Evolutionary conservation across 192 early-diverging fungal genomes (phyloP).

Genomic region (Coemansia sp.): DNA sequence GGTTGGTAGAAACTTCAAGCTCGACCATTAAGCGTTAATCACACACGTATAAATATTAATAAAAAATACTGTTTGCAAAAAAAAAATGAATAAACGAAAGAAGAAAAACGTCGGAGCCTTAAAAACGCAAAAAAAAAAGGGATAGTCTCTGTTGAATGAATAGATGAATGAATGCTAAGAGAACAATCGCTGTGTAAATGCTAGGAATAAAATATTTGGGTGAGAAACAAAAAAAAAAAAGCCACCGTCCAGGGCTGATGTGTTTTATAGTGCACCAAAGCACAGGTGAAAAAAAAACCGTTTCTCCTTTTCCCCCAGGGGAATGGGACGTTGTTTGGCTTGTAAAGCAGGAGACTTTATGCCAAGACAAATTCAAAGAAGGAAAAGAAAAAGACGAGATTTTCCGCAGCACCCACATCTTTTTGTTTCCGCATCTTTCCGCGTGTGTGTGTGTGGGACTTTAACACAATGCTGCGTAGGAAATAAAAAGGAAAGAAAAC

Average conservation of each 20-base stretch:
- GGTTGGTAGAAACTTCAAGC: slow-evolving; percentile 19
- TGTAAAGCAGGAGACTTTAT: background rate
- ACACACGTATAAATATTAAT: background rate
- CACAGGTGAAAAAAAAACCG: background rate
- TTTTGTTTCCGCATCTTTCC: slow-evolving; percentile 1
- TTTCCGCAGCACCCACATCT: background rate
- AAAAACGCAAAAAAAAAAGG: slow-evolving; percentile 6
- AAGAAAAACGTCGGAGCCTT: background rate
- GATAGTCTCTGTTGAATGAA: too few relatives aligned
- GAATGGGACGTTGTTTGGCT: too few relatives aligned
- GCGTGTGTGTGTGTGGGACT: too few relatives aligned
- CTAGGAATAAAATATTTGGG: background rate
- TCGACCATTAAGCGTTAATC: slow-evolving; percentile 15
- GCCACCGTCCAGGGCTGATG: too few relatives aligned
- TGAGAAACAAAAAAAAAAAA: too few relatives aligned
- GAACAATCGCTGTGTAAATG: background rate
- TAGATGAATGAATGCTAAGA: background rate
- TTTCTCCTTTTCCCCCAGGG: too few relatives aligned
- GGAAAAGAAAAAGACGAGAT: background rate
- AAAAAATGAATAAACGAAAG: too few relatives aligned
- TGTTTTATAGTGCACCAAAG: background rate
- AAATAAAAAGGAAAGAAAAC: too few relatives aligned
- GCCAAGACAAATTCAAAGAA: background rate
- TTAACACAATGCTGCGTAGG: background rate
- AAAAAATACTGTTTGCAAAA: background rate